Evolutionary conservation across 2,329 filamentous ascomycete genomes (phyloP), one percentile per base, ranked within the genome.

Genomic region (Monosporascus sp.): DNA sequence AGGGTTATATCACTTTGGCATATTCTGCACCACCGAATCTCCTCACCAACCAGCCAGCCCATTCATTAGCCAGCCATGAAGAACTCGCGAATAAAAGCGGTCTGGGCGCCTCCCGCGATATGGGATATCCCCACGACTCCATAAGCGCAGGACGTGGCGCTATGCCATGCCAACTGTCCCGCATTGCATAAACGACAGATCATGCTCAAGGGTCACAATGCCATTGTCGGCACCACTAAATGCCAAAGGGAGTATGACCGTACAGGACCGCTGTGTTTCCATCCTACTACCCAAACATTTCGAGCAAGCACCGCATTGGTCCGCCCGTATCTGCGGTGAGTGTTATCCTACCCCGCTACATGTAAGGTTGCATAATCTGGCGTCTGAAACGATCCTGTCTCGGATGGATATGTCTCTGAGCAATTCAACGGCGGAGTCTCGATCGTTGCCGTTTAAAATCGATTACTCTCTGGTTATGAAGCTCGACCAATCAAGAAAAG

Each of bases 181-280:
- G 66, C 66, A 68, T 69, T 68, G 66, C 66, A 69, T 69, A 67
- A 67, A 64, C 65, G 64, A 54, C 61, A 55, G 43, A 28, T 31
- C 43, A 46, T 46, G 43, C 20, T n/a, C 11, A 3, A 46, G 24
- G 43, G 43, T 46, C 15, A 46, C 43, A 46, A 46, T 46, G 22
- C 22, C 43, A 17, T 26, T 46, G 22, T 22, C 40, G 18, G 40
- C 22, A 46, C 43, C 43, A 26, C 20, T 24, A 15, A 24, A n/a
- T 28, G 11, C 14, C 43, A 24, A 26, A 7, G 7, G 7, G 9
- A 11, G n/a, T 41, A 11, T 18, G 38, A 41, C n/a, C 14, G 7
- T 41, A n/a, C 38, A 41, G 38, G 9, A 17, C 26, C 43, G n/a
- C 43, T 28, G 43, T 18, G 24, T 31, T 28, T 31, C 43, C 43